phyloP scores from a whole-genome alignment of 192 early-diverging fungal species.

The Umbelopsis vinacea region DNA sequence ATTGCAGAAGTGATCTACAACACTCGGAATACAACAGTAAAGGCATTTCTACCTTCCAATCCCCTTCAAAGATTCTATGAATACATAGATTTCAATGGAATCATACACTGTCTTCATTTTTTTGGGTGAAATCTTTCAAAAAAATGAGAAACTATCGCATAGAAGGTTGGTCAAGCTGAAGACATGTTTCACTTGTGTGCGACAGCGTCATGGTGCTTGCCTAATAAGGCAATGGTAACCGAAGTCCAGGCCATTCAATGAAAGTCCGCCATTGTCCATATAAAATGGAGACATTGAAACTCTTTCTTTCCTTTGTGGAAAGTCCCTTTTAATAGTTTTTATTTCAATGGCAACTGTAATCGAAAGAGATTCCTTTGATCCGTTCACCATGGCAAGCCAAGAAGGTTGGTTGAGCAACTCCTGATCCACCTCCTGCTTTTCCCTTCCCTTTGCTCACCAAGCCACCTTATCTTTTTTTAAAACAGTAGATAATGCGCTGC shows the following conservation, averaged over 20 bases:
- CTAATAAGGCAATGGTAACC: background rate
- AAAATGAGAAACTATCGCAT: too few species aligned
- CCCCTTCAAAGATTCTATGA: too few species aligned
- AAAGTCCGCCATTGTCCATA: background rate
- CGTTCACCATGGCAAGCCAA: background rate
- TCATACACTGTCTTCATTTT: too few species aligned
- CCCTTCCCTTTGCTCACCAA: background rate
- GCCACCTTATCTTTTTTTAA: background rate
- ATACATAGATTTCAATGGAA: too few species aligned
- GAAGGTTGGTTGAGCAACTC: background rate
- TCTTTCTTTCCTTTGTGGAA: background rate
- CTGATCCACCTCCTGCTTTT: background rate
- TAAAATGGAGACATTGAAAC: background rate
- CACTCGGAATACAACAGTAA: background rate
- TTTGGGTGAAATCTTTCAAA: too few species aligned
- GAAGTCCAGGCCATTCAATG: background rate
- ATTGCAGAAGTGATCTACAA: background rate
- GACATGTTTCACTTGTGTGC: too few species aligned
- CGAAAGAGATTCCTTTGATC: slow-evolving; percentile 6
- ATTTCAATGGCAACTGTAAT: slow-evolving; percentile 10
- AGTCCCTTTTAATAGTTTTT: background rate
- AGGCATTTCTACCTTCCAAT: too few species aligned
- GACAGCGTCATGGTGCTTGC: background rate
- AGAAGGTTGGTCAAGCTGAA: too few species aligned
- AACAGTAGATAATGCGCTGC: background rate